Percentiles rank a stretch among this genome's conserved stretches.
These are phyloP conservation scores for Chlorella vulgaris DNA, from an alignment of 139 green algal species.

Conservation along the genomic window DNA sequence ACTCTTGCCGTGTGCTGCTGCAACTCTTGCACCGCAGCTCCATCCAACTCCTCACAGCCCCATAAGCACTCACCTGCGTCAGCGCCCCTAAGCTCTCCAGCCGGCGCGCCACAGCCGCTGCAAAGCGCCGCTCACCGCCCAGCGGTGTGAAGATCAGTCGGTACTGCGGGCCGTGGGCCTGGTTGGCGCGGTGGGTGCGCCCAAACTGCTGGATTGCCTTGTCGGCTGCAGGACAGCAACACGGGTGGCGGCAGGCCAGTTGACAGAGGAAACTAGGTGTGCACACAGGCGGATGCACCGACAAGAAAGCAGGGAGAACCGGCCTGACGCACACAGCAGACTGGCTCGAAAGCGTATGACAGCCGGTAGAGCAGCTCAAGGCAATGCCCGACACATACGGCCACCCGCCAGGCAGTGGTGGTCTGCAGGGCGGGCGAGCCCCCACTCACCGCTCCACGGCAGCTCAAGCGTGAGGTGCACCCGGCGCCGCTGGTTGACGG, in stretches of 20 bases:
- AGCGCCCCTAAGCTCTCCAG: conserved; percentile 88
- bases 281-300: background rate
- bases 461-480: conserved; percentile 91
- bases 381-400: background rate
- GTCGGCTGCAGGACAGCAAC: conserved; percentile 70
- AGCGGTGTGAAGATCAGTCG: conserved; percentile 79
- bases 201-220: conserved; percentile 94
- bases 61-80: conserved; percentile 49
- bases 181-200: conserved; percentile 50
- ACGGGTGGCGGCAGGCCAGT: background rate
- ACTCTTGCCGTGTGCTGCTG: no score
- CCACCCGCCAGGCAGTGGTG: background rate
- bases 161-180: conserved; percentile 58
- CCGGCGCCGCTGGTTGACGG: conserved; percentile 60
- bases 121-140: conserved; percentile 89
- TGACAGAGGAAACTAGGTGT: background rate
- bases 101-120: conserved; percentile 77
- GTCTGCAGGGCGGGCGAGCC: background rate
- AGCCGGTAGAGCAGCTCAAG: no score
- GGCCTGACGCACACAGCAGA: no score
- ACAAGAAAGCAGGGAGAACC: no score
- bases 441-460: conserved; percentile 48
- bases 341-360: no score
- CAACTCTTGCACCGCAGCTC: no score
- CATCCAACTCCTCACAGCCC: no score